Evolutionary conservation across 495 filamentous ascomycete species (phyloP), one percentile per base, ranked within the genome.

Genomic region (Barbatosphaeria neglecta): DNA sequence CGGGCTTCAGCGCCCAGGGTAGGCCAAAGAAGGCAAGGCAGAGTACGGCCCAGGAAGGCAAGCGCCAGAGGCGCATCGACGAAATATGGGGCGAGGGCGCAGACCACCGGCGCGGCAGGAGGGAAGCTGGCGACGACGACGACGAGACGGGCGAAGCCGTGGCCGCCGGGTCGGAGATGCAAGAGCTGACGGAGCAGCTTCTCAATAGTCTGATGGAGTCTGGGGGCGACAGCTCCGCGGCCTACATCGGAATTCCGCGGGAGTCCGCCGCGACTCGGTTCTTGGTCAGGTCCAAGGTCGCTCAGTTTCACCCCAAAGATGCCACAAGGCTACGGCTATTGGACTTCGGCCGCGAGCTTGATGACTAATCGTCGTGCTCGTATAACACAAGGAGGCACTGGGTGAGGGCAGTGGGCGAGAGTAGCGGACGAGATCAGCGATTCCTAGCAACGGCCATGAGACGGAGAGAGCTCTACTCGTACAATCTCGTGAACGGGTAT

Each of bases 251-350:
- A 35, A 61, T 95, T 9, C 55, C 72, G n/a, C 71, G 74, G 47
- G 89, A 95, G 50, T 84, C 83, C n/a, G 86, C 88, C 10, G 79
- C 82, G 22, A 83, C 82, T 1, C 74, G 87, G 48, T 95, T 94
- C 58, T 69, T 95, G 9, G 84, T 95, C 18, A 72, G 85, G 50
- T 83, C 83, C 19, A 90, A 85, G 56, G 81, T 90, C 25, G 89
- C 89, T 18, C 81, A 87, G 52, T 92, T 92, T 50, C 84, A 94
- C 63, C 86, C 89, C 2, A 80, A 77, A 48, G 87, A 95, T 65
- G 85, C 89, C 0, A 74, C 73, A 44, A 77, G 74, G 56, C 54
- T 95, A 50, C 77, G 84, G 37, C 65, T 95, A 41, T 76, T 93
- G 49, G 86, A 94, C 64, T 95, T 95, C 69, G 87, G 85, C 9